These are phyloP conservation scores for Lyophyllum semitale DNA, from an alignment of 768 basidiomycete species.

Conservation along the genomic window DNA sequence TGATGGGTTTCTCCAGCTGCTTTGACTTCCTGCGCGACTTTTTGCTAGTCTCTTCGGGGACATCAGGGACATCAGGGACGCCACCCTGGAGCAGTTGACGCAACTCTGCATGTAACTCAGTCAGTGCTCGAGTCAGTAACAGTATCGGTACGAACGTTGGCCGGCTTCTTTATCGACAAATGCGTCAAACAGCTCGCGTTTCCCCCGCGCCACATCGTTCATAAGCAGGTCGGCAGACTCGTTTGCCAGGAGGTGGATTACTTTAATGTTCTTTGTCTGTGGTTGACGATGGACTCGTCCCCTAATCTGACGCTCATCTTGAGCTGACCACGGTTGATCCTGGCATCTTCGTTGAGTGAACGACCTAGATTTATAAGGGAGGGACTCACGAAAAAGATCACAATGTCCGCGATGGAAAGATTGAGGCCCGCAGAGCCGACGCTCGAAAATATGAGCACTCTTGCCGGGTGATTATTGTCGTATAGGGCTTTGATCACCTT, in stretches of 20 bases:
- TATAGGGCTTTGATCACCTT: conserved; percentile 16
- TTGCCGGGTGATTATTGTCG: neutral
- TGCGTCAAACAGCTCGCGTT: conserved; percentile 14
- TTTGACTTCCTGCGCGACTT: neutral
- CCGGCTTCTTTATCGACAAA: conserved; percentile 16
- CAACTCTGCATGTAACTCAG: neutral
- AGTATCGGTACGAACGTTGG: conserved; percentile 1
- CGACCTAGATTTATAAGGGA: neutral
- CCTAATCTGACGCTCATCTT: conserved; percentile 16
- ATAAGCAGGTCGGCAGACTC: conserved; percentile 17
- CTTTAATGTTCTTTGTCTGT: conserved; percentile 10
- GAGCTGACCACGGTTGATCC: conserved; percentile 20
- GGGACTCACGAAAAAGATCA: conserved; percentile 26
- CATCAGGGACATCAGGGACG: neutral
- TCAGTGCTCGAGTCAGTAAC: neutral
- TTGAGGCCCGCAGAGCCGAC: conserved; percentile 26
- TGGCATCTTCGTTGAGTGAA: neutral
- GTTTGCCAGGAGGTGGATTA: conserved; percentile 11
- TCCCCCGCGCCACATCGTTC: conserved; percentile 8
- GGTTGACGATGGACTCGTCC: conserved; percentile 15
- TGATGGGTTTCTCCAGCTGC: neutral
- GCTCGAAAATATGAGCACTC: conserved; percentile 23
- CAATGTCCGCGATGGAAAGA: conserved; percentile 16
- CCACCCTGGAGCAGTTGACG: neutral
- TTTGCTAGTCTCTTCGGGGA: neutral